Evolutionary conservation across 2,329 filamentous ascomycete species (phyloP).

Genomic region (Ilyonectria sp.): DNA sequence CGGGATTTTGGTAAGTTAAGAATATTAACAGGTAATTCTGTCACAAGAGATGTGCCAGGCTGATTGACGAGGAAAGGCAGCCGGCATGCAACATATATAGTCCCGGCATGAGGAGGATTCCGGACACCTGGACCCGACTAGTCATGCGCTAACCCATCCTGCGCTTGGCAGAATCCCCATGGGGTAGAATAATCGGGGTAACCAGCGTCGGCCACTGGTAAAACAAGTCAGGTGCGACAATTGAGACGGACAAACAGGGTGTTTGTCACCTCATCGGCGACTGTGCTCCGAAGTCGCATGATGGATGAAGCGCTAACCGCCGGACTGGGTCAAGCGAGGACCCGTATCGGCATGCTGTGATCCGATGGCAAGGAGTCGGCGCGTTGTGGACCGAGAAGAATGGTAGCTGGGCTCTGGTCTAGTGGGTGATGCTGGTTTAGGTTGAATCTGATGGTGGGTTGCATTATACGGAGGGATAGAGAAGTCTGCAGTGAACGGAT

Average conservation of each 20-base stretch:
- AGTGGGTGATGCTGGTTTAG: background rate
- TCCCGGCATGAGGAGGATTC: background rate
- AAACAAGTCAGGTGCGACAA: conserved; percentile 8
- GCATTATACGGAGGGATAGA: too few species aligned
- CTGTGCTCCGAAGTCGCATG: conserved; percentile 28
- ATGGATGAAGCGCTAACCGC: background rate
- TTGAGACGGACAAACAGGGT: conserved; percentile 2
- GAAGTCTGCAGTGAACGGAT: too few species aligned
- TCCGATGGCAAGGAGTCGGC: conserved; percentile 17
- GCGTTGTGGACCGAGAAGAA: conserved; percentile 7
- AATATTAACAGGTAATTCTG: background rate
- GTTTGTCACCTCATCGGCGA: background rate
- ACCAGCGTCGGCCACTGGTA: background rate
- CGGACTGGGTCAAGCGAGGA: background rate
- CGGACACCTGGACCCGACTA: background rate
- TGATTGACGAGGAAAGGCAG: background rate
- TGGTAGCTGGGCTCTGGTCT: background rate
- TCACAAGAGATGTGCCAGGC: background rate
- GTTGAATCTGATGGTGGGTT: background rate
- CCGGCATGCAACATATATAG: conserved; percentile 13
- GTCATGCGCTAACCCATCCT: conserved; percentile 11
- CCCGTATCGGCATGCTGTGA: conserved; percentile 12
- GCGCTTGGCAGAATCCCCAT: conserved; percentile 18
- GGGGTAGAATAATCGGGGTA: conserved; percentile 22
- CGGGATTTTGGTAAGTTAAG: background rate